These are phyloP conservation scores for Seminavis robusta DNA, from an alignment of 108 stramenopile species.

Conservation along the genomic window DNA sequence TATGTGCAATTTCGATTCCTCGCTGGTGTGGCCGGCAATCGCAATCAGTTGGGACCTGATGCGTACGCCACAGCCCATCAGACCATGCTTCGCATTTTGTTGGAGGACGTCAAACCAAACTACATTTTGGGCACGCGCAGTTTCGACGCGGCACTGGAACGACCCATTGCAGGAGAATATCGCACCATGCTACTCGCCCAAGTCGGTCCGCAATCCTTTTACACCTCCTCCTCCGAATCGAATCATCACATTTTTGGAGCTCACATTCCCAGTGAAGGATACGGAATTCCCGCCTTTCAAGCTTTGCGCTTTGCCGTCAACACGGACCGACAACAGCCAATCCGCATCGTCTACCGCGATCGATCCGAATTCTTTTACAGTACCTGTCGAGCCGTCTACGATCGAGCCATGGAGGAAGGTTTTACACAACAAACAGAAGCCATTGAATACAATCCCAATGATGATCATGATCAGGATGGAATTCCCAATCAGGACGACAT, in stretches of 20 bases:
- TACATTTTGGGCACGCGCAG: no score
- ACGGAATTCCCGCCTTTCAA: conserved; percentile 28
- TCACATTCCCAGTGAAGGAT: conserved; percentile 43
- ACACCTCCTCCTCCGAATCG: conserved; percentile 6
- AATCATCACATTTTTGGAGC: conserved; percentile 58
- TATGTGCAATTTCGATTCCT: conserved; percentile 45
- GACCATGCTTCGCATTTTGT: neutral
- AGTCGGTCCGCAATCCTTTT: conserved; percentile 53
- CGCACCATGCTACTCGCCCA: conserved; percentile 40
- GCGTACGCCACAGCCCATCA: conserved; percentile 27
- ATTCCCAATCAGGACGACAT: conserved; percentile 25
- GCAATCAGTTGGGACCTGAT: conserved; percentile 2
- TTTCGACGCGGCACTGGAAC: conserved; percentile 33
- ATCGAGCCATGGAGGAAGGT: conserved; percentile 3
- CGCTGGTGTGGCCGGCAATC: conserved; percentile 40
- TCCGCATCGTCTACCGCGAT: conserved; percentile 30
- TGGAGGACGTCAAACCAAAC: no score
- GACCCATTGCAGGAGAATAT: conserved; percentile 20
- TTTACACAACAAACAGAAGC: conserved; percentile 19
- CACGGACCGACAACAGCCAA: conserved; percentile 5
- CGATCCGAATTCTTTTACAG: conserved; percentile 42
- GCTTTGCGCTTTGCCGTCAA: conserved; percentile 24
- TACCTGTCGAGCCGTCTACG: conserved; percentile 35
- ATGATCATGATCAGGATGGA: conserved; percentile 25
- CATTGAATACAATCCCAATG: conserved; percentile 30